These are phyloP conservation scores for Solanum chacoense DNA, from an alignment of 305 asterid species.

Conservation along the genomic window DNA sequence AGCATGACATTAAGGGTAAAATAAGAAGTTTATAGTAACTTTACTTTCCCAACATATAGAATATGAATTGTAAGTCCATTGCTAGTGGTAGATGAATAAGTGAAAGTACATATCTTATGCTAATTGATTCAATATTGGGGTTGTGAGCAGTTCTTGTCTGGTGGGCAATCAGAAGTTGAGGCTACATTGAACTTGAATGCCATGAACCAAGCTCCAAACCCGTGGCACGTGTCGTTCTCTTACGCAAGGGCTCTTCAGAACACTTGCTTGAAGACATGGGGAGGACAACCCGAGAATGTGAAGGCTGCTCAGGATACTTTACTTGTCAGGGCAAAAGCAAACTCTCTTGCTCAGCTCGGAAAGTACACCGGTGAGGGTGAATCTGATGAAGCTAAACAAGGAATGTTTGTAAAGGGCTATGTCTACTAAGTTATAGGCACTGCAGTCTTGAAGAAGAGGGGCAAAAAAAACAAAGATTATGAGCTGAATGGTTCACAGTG, in stretches of 20 bases:
- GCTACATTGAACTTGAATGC: constrained; percentile 82
- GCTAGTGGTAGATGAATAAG: neutral
- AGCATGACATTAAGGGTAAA: neutral
- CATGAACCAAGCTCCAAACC: constrained; percentile 85
- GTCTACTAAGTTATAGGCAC: constrained; percentile 33
- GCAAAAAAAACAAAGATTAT: neutral
- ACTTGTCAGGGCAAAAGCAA: constrained; percentile 59
- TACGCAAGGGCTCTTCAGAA: constrained; percentile 87
- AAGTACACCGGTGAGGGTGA: constrained; percentile 75
- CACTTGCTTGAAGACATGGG: constrained; percentile 88
- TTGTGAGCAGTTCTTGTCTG: constrained; percentile 67
- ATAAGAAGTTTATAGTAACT: neutral
- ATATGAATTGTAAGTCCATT: neutral
- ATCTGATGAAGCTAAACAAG: constrained; percentile 72
- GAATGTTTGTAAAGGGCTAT: constrained; percentile 67
- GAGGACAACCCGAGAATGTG: constrained; percentile 68
- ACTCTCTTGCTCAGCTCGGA: constrained; percentile 82
- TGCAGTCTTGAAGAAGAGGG: neutral
- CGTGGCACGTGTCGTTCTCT: constrained; percentile 89
- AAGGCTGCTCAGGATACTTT: constrained; percentile 56
- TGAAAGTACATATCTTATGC: neutral
- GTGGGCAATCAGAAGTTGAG: constrained; percentile 90
- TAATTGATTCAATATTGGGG: neutral
- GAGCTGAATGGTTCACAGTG: neutral
- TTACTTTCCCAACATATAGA: neutral